These are phyloP conservation scores for Tulasnella sp. DNA, from an alignment of 768 basidiomycete species.

Conservation along the genomic window DNA sequence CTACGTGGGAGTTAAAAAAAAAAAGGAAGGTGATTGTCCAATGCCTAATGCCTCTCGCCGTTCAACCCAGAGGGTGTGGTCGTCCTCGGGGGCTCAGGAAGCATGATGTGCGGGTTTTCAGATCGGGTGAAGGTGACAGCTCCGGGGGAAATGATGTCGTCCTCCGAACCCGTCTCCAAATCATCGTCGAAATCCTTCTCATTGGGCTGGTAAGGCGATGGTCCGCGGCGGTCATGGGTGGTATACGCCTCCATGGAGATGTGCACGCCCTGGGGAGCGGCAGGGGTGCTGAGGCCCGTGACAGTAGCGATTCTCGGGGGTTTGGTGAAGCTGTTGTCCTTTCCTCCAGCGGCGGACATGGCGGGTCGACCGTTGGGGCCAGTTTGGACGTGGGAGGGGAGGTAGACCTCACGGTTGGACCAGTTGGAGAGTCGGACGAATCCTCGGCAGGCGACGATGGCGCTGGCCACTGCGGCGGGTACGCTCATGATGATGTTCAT, in stretches of 20 bases:
- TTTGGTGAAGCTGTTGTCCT: background rate
- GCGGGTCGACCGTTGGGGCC: background rate
- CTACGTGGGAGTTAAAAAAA: too few species aligned
- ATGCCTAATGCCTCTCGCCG: too few species aligned
- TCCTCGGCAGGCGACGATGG: slow-evolving; percentile 20
- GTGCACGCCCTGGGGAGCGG: slow-evolving; percentile 1
- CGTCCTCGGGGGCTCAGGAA: background rate
- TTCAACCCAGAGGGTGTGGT: too few species aligned
- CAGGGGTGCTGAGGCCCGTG: background rate
- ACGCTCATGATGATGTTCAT: slow-evolving; percentile 20
- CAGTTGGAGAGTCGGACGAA: slow-evolving; percentile 19
- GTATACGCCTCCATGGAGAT: slow-evolving; percentile 17
- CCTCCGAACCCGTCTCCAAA: slow-evolving; percentile 3
- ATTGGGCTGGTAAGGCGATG: background rate
- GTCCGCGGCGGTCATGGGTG: background rate
- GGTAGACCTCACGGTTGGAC: background rate
- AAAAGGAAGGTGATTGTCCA: too few species aligned
- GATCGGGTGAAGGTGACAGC: slow-evolving; percentile 6
- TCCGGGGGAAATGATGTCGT: background rate
- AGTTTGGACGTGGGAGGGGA: background rate
- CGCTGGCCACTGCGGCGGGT: slow-evolving; percentile 12
- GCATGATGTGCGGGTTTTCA: slow-evolving; percentile 3
- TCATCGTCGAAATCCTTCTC: slow-evolving; percentile 4
- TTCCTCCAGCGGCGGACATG: too few species aligned
- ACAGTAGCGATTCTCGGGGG: slow-evolving; percentile 1